A percentile compares a stretch with the other conserved stretches of the same genome.
These are phyloP conservation scores for Allomyces arbusculus DNA, from an alignment of 192 early-diverging fungal species.

Conservation along the genomic window DNA sequence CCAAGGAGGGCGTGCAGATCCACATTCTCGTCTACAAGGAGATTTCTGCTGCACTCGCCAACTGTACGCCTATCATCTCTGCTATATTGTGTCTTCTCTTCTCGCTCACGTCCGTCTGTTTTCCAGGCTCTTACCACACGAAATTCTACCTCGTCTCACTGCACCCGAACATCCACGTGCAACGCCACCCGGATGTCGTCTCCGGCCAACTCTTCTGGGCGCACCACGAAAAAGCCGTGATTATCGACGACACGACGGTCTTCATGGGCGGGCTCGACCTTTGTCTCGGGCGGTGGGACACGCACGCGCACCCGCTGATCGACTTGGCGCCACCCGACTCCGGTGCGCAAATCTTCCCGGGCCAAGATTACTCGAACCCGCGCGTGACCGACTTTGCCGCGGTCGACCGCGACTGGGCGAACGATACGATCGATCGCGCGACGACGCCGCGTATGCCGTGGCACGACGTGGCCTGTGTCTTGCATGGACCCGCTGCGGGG, in stretches of 20 bases:
- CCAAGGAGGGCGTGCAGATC: constrained; percentile 60
- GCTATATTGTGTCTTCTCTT: too few relatives aligned
- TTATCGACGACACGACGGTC: constrained; percentile 56
- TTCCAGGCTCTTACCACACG: constrained; percentile 51
- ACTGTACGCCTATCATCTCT: constrained; percentile 26
- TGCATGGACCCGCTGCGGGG: constrained; percentile 56
- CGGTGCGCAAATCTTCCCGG: constrained; percentile 25
- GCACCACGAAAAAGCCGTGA: constrained; percentile 61
- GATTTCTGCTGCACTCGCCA: constrained; percentile 49
- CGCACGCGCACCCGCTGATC: constrained; percentile 49
- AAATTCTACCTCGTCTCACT: constrained; percentile 36
- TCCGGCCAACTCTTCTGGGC: constrained; percentile 64
- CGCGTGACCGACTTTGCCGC: constrained; percentile 56
- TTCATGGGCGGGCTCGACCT: constrained; percentile 75
- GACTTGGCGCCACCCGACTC: constrained; percentile 23
- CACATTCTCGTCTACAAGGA: constrained; percentile 74
- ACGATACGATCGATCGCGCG: constrained; percentile 20
- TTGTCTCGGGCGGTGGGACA: constrained; percentile 75
- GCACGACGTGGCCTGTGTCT: constrained; percentile 65
- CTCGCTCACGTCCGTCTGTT: too few relatives aligned
- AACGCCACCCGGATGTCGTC: constrained; percentile 56
- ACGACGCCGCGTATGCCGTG: constrained; percentile 56
- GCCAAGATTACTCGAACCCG: constrained; percentile 71
- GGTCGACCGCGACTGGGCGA: constrained; percentile 15
- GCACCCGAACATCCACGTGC: constrained; percentile 18